Evolutionary conservation across 2,329 filamentous ascomycete species (phyloP), one percentile per base, ranked within the genome.

Genomic region (Gremmenia infestans): DNA sequence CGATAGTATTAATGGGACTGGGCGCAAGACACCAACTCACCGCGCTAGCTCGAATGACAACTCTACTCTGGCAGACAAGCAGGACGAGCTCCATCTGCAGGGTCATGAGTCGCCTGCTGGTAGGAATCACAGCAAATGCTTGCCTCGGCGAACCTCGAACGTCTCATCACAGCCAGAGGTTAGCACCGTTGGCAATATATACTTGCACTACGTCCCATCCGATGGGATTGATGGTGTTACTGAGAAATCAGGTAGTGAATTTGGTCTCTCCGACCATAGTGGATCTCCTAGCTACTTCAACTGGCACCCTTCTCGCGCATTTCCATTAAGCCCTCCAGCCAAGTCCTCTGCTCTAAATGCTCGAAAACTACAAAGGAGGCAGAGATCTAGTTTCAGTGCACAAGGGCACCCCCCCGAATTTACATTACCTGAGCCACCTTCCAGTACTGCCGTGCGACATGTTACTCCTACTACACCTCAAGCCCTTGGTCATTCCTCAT

Each of bases 141-240:
- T 48, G 12, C 22, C 45, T 48, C 45, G 25, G 12, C 45, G 28
- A 22, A 28, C 15, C 14, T 48, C 45, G 23, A 48, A 15, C 14
- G 45, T 25, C 11, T 50, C 48, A n/a, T 49, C 57, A 32, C 36
- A 57, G 28, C 61, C 36, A 23, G 63, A 65, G 35, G 60, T 62
- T 36, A 68, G 66, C 32, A 69, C 67, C 4, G 56, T 69, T 43
- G 64, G 62, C 5, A 66, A 68, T 15, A 66, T 68, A 4, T 63
- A 65, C 49, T 56, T 50, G n/a, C 60, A 64, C 11, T 68, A 68
- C 40, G 45, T 60, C 32, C 54, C 42, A 17, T 56, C 43, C 11
- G 56, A 57, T 17, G 54, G 51, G 11, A 19, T 46, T 22, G 32
- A 51, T 11, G 50, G 52, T 37, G 19, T 40, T 11, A 53, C 50